Base-by-base conservation (phyloP, 106 monocot species). In the Cymbidium sinense region DNA sequence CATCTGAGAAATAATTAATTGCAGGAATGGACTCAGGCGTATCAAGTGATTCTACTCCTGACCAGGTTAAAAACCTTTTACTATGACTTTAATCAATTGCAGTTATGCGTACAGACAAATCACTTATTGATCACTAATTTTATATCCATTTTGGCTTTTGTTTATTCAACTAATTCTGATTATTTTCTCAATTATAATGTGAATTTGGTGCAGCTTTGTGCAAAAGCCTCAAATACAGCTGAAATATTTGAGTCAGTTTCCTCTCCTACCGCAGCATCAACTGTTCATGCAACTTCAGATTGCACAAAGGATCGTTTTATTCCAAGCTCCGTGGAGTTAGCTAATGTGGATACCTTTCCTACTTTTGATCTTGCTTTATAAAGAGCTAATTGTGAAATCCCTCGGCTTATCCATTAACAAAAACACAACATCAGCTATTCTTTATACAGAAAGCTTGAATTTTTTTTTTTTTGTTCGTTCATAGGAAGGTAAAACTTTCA, bases 281-380 rank as follows among this genome's bases (percentile, higher is more conserved):
- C 43, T 28, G 43, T 27, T 43, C 43, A 43, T 74, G 27, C 74
- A 43, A 7, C 74, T 44, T 74, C 74, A 74, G 43, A 44, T 74
- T 1, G 0, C 41, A 28, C 43, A 44, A 44, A 74, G 35, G 43
- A 73, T 73, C 43, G 1, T 36, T 19, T 18, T 30, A 65, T 58
- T 10, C 0, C 29, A 30, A 65, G 0, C 65, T 65, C 65, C 7
- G 2, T 12, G 4, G 36, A 70, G 70, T 18, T 34, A 13, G 23
- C 69, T 12, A 70, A 30, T 37, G 20, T 72, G 71, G 21, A 72
- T 3, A 27, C 23, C 44, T 74, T 74, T 34, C 74, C 74, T 19
- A 11, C 23, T 25, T 74, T 74, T 44, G 74, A 74, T 43, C 74
- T 74, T 44, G 74, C 25, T 12, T 74, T 74, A 20, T 74, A 27